phyloP scores from a whole-genome alignment of 1,284 basidiomycete species.

The Sporisorium graminicola region DNA sequence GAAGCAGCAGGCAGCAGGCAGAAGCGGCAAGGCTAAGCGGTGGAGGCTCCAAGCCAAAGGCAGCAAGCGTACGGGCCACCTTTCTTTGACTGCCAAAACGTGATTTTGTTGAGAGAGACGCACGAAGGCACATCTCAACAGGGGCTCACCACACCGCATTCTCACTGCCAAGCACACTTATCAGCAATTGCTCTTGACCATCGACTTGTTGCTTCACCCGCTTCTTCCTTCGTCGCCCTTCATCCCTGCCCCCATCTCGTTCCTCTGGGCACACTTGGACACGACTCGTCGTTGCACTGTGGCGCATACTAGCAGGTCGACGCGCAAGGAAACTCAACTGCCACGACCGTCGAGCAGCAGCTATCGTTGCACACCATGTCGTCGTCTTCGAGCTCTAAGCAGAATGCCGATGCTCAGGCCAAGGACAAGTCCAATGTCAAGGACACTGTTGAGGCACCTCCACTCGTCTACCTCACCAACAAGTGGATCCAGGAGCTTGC shows the following conservation, averaged over 20 bases:
- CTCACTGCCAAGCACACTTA: conserved; percentile 1
- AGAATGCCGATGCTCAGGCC: conserved; percentile 9
- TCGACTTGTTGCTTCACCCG: background rate
- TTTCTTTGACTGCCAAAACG: background rate
- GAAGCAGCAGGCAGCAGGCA: conserved; percentile 1
- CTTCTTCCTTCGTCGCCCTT: background rate
- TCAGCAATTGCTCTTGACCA: conserved; percentile 1
- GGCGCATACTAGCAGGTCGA: background rate
- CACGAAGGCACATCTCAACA: conserved; percentile 1
- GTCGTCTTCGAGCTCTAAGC: conserved; percentile 28
- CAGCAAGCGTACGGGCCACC: conserved; percentile 48
- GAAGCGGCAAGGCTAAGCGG: conserved; percentile 2
- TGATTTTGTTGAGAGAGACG: conserved; percentile 3
- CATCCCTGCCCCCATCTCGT: background rate
- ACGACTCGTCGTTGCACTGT: background rate
- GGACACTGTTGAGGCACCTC: conserved; percentile 62
- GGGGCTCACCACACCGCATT: conserved; percentile 4
- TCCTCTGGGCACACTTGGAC: background rate
- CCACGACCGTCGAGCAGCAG: background rate
- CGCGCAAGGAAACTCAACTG: background rate
- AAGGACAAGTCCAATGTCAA: conserved; percentile 21
- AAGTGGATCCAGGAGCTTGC: conserved; percentile 87
- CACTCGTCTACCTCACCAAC: conserved; percentile 86
- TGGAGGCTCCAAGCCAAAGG: conserved; percentile 17
- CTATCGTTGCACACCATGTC: conserved; percentile 21